Percentiles rank a stretch among this genome's conserved stretches.
Conservation (phyloP, 345 rosid genomes). For the Arabidopsis thaliana region DNA sequence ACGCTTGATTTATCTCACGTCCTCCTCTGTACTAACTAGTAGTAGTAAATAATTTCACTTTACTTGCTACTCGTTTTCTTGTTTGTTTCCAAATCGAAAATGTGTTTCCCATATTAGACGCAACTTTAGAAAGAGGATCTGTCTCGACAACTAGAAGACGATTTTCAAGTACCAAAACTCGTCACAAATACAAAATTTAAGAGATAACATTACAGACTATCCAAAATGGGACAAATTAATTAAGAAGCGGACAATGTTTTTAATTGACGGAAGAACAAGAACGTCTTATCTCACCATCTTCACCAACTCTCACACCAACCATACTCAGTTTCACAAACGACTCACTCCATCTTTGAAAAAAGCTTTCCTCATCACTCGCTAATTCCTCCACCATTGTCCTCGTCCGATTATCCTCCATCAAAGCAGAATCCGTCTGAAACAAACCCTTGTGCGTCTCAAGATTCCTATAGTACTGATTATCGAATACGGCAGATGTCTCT, state of each 20-base stretch:
- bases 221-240: background rate
- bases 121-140: background rate
- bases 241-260: background rate
- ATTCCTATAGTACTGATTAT: conserved; percentile 67
- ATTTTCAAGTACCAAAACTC: too few relatives aligned
- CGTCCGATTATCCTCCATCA: conserved; percentile 56
- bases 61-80: background rate
- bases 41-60: background rate
- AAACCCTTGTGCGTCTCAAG: conserved; percentile 62
- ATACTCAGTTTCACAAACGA: conserved; percentile 71
- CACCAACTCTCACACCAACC: conserved; percentile 62
- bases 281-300: conserved; percentile 66
- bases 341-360: conserved; percentile 62
- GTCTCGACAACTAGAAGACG: background rate
- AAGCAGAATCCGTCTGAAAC: conserved; percentile 71
- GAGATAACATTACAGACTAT: too few relatives aligned
- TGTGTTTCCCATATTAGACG: conserved; percentile 63
- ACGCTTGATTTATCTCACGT: background rate
- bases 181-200: too few relatives aligned
- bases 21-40: background rate
- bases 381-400: conserved; percentile 55
- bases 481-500: conserved; percentile 55
- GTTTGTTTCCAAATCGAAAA: background rate
- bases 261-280: conserved; percentile 54
- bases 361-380: conserved; percentile 58